Evolutionary conservation across 768 basidiomycete genomes (phyloP), one percentile per base, ranked within the genome.

Genomic region (Phaeotremella fagi): DNA sequence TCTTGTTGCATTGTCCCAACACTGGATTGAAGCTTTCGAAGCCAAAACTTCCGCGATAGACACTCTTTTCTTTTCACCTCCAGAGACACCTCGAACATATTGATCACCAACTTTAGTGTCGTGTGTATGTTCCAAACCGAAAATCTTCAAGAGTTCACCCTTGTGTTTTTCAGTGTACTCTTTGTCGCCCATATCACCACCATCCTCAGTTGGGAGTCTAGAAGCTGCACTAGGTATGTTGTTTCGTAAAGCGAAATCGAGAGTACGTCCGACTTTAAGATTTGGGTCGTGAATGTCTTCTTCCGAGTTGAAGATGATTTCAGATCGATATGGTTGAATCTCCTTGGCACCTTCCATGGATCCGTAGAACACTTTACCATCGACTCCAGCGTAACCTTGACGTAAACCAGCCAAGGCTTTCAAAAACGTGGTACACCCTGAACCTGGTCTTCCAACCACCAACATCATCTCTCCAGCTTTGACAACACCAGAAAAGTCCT

Each of bases 351-450:
- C 46, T 11, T 63, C 51, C 67, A 69, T 68, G 5, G 54, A 61
- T 16, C 87, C 87, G 68, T 90, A 94, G 38, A 77, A 75, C 1
- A 90, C 79, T 0, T 83, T 78, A 20, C 90, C 90, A 29, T 82
- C 72, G 12, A 91, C 79, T 1, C 77, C 69, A 53, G 86, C 80
- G 60, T 80, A 91, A 53, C 86, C 87, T 2, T 76, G 72, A 0
- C 83, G 81, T 52, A 83, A 81, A 61, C 90, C 89, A 7, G 89
- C 80, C 25, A 92, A 78, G 0, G 80, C 79, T 70, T 88, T 88
- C 50, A 95, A 81, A 38, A 94, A 77, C 0, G 90, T 88, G 23
- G 81, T 83, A 69, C 88, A 90, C 0, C 90, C 90, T 0, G 85
- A 83, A 14, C 88, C 88, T 0, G 89, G 89, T 26, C 87, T 79